Evolutionary conservation across 257 asterid genomes (phyloP).

Genomic region (Solanum piurae): DNA sequence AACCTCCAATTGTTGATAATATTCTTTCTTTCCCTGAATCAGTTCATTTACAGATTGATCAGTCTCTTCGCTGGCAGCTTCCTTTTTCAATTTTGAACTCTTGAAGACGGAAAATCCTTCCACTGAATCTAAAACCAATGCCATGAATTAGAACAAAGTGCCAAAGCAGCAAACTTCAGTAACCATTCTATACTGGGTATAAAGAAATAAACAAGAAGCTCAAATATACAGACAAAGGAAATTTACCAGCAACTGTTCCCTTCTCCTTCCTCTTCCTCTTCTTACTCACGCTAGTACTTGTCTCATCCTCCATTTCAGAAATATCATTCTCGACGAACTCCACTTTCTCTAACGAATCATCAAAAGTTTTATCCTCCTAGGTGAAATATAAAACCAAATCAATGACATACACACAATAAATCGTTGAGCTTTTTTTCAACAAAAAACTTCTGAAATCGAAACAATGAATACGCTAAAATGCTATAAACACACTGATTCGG

Average conservation of each 20-base stretch:
- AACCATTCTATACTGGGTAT: background rate
- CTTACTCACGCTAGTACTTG: conserved; percentile 18
- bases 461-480: background rate
- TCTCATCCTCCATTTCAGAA: conserved; percentile 14
- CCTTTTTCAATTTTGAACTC: conserved; percentile 42
- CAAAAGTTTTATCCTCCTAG: conserved; percentile 37
- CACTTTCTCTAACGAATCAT: conserved; percentile 19
- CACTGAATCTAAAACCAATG: conserved; percentile 30
- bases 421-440: background rate
- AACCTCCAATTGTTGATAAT: conserved; percentile 76
- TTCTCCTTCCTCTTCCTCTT: conserved; percentile 84
- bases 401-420: background rate
- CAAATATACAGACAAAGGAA: background rate
- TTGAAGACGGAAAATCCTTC: conserved; percentile 61
- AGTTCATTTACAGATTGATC: conserved; percentile 27
- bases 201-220: background rate
- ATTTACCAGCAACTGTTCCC: conserved; percentile 27
- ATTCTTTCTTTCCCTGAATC: conserved; percentile 57
- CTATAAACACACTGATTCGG: background rate
- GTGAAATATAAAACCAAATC: background rate
- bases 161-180: background rate
- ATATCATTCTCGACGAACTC: conserved; percentile 21
- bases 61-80: conserved; percentile 22
- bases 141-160: background rate
- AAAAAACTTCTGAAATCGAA: background rate